Conservation (phyloP, 768 basidiomycete genomes). For the Boletellus emodensis region DNA sequence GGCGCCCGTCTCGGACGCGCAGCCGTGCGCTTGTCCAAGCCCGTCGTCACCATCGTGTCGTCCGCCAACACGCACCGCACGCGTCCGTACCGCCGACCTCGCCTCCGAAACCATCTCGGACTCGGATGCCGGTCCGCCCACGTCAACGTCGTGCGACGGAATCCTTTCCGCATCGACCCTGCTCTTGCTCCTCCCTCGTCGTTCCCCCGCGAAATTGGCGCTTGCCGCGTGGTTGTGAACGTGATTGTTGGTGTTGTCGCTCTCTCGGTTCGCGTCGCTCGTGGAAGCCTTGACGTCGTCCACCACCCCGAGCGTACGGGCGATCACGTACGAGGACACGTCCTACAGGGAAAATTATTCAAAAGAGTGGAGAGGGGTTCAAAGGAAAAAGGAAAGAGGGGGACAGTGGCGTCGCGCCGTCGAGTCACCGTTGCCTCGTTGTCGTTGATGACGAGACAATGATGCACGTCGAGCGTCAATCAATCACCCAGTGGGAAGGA, state of each 20-base stretch:
- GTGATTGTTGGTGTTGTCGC: background rate
- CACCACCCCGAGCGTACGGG: constrained; percentile 74
- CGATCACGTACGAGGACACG: constrained; percentile 76
- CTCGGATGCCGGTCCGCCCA: too few species aligned
- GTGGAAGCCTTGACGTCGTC: constrained; percentile 74
- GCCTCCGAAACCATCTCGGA: too few species aligned
- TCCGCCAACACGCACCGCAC: too few species aligned
- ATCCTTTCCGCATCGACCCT: background rate
- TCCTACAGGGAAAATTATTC: constrained; percentile 43
- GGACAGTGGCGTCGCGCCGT: background rate
- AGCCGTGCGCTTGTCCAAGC: too few species aligned
- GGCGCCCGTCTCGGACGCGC: too few species aligned
- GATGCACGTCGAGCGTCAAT: background rate
- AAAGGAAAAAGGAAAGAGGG: background rate
- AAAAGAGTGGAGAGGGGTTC: background rate
- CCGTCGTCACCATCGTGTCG: too few species aligned
- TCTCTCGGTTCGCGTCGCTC: constrained; percentile 37
- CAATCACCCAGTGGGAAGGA: background rate
- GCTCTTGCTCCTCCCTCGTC: background rate
- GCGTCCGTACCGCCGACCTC: too few species aligned
- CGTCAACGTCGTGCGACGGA: background rate
- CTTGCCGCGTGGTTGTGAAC: background rate
- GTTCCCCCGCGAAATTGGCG: background rate
- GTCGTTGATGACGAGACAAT: background rate
- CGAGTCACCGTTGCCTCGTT: background rate